A percentile compares a stretch with the other conserved stretches of the same genome.
phyloP scores from a whole-genome alignment of 352 stramenopile genomes.

The Blastocystis sp. region DNA sequence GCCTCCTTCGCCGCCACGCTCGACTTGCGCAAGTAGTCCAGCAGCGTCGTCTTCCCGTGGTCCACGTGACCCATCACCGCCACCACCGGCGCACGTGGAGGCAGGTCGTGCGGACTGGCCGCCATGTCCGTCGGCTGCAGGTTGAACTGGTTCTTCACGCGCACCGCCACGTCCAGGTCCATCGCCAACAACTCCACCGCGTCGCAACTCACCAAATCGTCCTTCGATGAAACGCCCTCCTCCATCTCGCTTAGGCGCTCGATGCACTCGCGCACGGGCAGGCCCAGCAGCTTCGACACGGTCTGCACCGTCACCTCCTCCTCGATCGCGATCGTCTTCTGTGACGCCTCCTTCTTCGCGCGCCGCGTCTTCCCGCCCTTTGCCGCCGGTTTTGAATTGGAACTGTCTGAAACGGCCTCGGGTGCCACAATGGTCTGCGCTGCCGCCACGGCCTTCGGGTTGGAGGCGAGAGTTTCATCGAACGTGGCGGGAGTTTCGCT shows the following conservation, averaged over 20 bases:
- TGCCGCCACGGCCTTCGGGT: background rate
- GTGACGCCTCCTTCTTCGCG: background rate
- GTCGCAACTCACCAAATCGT: constrained; percentile 48
- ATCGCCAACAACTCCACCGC: constrained; percentile 59
- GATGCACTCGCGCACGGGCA: constrained; percentile 45
- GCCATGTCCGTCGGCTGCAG: constrained; percentile 63
- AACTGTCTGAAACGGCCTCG: background rate
- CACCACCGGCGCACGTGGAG: constrained; percentile 87
- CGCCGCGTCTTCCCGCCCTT: background rate
- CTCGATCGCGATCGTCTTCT: constrained; percentile 46
- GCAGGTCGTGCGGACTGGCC: constrained; percentile 70
- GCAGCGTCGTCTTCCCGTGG: constrained; percentile 98
- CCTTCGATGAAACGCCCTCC: constrained; percentile 28
- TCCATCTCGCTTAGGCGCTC: constrained; percentile 8
- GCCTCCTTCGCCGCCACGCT: constrained; percentile 87
- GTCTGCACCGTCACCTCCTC: background rate
- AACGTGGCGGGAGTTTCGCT: background rate
- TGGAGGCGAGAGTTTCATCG: constrained; percentile 15
- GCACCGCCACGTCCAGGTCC: constrained; percentile 51
- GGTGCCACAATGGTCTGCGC: background rate
- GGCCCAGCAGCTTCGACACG: constrained; percentile 37
- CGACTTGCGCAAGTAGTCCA: constrained; percentile 88
- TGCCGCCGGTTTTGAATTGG: background rate
- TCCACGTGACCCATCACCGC: constrained; percentile 99
- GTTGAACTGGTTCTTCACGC: constrained; percentile 50